These are phyloP conservation scores for Aphanomyces cochlioides DNA, from an alignment of 352 stramenopile genomes.

Conservation along the genomic window DNA sequence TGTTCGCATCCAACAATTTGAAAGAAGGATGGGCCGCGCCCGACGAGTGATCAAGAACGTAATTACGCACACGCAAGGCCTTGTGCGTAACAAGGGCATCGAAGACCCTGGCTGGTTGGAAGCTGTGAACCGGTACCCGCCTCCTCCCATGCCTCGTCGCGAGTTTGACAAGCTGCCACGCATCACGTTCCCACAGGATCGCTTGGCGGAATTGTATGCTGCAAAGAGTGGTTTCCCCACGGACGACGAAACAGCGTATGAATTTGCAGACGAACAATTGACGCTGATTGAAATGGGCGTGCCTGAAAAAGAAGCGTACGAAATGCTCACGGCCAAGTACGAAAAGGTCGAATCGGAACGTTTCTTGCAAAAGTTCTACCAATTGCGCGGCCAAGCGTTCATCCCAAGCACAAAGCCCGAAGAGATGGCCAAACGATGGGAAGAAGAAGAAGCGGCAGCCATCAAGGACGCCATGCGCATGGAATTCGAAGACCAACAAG, in stretches of 20 bases:
- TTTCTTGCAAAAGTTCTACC: constrained; percentile 79
- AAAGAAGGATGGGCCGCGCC: constrained; percentile 61
- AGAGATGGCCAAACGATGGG: constrained; percentile 77
- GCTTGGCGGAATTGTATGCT: constrained; percentile 78
- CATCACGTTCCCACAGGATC: constrained; percentile 83
- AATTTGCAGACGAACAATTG: constrained; percentile 83
- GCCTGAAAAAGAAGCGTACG: constrained; percentile 72
- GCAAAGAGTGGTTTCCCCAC: constrained; percentile 56
- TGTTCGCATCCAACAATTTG: constrained; percentile 18
- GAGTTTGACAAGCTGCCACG: constrained; percentile 71
- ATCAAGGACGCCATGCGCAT: constrained; percentile 84
- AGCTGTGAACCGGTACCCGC: constrained; percentile 72
- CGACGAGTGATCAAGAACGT: constrained; percentile 74
- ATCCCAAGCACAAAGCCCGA: constrained; percentile 71
- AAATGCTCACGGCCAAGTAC: constrained; percentile 82
- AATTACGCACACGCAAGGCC: constrained; percentile 70
- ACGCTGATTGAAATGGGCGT: constrained; percentile 81
- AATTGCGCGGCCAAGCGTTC: constrained; percentile 75
- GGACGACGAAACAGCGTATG: constrained; percentile 77
- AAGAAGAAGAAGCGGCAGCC: constrained; percentile 68
- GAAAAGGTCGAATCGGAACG: constrained; percentile 73
- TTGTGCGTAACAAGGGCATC: constrained; percentile 78
- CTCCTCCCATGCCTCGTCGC: constrained; percentile 61
- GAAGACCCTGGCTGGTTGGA: constrained; percentile 61
- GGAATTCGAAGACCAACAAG: constrained; percentile 76